Conservation (phyloP, 2,329 filamentous ascomycete species). For the Thielaviopsis cerberus region DNA sequence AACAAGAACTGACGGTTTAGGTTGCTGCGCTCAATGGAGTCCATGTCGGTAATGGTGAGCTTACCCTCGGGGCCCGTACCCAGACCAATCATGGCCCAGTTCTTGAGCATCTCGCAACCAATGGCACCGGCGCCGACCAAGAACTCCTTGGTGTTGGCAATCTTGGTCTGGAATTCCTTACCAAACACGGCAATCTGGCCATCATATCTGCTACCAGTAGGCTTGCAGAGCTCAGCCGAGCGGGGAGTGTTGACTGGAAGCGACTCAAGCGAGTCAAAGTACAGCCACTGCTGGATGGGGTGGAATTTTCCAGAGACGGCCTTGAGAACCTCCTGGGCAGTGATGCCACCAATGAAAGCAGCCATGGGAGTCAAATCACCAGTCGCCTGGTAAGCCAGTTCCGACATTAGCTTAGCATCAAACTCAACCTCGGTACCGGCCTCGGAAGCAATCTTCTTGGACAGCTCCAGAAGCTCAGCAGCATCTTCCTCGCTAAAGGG, state of each 20-base stretch:
- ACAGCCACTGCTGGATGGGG: constrained; percentile 88
- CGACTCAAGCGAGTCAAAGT: constrained; percentile 95
- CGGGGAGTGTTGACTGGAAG: constrained; percentile 57
- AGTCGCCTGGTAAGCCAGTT: constrained; percentile 82
- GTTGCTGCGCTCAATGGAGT: constrained; percentile 97
- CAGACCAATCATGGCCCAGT: constrained; percentile 97
- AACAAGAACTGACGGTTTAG: constrained; percentile 95
- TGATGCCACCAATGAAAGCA: constrained; percentile 83
- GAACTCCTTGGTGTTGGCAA: constrained; percentile 79
- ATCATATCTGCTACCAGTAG: constrained; percentile 72
- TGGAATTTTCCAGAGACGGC: constrained; percentile 95
- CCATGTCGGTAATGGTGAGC: constrained; percentile 91
- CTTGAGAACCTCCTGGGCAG: constrained; percentile 89
- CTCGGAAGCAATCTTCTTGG: constrained; percentile 53
- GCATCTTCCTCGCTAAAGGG: constrained; percentile 78
- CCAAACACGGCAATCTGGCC: constrained; percentile 95
- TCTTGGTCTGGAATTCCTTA: constrained; percentile 80
- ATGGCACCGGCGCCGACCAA: constrained; percentile 92
- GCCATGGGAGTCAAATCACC: constrained; percentile 86
- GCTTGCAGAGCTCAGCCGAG: constrained; percentile 75
- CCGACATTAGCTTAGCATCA: constrained; percentile 79
- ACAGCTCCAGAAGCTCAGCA: constrained; percentile 52
- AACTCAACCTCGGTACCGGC: constrained; percentile 67
- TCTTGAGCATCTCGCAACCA: constrained; percentile 97
- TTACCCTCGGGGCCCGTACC: constrained; percentile 73